A percentile compares a stretch with the other conserved stretches of the same genome.
phyloP scores from a whole-genome alignment of 805 yeast genomes.

The Zygosaccharomyces bisporus region DNA sequence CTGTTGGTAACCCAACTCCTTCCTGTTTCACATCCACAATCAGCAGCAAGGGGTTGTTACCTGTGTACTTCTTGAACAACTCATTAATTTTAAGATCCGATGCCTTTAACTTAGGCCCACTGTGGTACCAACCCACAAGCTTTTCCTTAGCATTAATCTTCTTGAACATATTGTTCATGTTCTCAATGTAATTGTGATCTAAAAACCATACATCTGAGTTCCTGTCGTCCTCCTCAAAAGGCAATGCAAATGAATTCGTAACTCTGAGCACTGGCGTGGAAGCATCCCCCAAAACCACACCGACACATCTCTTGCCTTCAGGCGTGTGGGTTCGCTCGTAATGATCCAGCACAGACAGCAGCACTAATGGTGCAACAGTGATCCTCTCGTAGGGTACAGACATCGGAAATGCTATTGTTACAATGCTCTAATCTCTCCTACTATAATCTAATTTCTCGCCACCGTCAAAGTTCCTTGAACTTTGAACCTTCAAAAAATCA shows the following conservation, averaged over 20 bases:
- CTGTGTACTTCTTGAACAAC: constrained; percentile 74
- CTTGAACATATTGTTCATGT: constrained; percentile 96
- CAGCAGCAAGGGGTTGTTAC: constrained; percentile 63
- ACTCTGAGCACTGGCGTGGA: constrained; percentile 55
- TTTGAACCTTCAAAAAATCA: constrained; percentile 1
- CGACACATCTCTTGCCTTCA: constrained; percentile 80
- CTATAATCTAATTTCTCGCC: constrained; percentile 2
- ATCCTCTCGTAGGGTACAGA: constrained; percentile 50
- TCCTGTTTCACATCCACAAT: constrained; percentile 87
- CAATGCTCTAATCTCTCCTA: constrained; percentile 6
- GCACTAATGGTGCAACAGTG: constrained; percentile 91
- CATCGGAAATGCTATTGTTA: constrained; percentile 4
- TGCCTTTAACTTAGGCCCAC: constrained; percentile 88
- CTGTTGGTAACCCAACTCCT: constrained; percentile 88
- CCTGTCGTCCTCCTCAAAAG: constrained; percentile 94
- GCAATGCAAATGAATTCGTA: constrained; percentile 92
- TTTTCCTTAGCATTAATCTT: constrained; percentile 96
- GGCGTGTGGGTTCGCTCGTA: constrained; percentile 80
- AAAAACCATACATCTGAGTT: constrained; percentile 93
- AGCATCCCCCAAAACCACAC: constrained; percentile 86
- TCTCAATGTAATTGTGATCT: constrained; percentile 93
- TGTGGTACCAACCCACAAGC: constrained; percentile 98
- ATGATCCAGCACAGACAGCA: constrained; percentile 92
- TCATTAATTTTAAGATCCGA: constrained; percentile 92
- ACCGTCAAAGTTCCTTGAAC: constrained; percentile 5